Base-by-base conservation (phyloP, 352 stramenopile species). In the Nothophytophthora sp. region DNA sequence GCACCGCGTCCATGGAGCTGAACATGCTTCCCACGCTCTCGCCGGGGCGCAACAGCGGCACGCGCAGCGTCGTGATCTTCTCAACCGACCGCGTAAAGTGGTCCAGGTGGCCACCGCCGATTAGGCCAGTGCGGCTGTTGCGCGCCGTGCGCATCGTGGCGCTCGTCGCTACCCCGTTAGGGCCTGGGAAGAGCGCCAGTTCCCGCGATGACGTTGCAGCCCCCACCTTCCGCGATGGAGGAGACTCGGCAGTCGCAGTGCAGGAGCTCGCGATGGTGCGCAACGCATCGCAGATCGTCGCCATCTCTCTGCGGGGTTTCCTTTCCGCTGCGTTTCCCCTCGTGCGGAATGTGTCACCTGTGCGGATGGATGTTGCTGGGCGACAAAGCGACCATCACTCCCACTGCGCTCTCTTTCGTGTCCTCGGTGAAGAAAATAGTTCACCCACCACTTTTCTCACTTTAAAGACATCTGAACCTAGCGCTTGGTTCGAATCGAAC, bases 21-120 rank as follows among this genome's bases (percentile, higher is more conserved):
- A 63, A 79, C 62, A 74, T 81, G 60, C 24, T 67, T 12, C 58
- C 67, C 13, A 65, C 23, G n/a, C 48, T 55, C 40, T 75, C 59
- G 34, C 50, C 47, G 1, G 44, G 29, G 1, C 40, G 52, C 47
- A 67, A 35, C 23, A 55, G 65, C 4, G 55, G 19, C n/a, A 87
- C 73, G 1, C 51, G 75, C 40, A 90, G 52, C 30, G 63, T 60
- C 32, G 80, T 68, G 33, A 80, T 60, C 29, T 62, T 70, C 58
- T 85, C 74, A 22, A 87, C 74, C 0, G 70, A 66, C 19, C 69
- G 69, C 47, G 72, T 81, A 22, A 81, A 81, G 23, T 68, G 65
- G 13, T 62, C 54, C 5, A 70, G 44, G 15, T 55, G 64, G 29
- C 50, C 55, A 50, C 68, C 60, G 27, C 58, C 62, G 13, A 18